phyloP scores from a whole-genome alignment of 1,284 basidiomycete genomes.

The Heterobasidion irregulare region DNA sequence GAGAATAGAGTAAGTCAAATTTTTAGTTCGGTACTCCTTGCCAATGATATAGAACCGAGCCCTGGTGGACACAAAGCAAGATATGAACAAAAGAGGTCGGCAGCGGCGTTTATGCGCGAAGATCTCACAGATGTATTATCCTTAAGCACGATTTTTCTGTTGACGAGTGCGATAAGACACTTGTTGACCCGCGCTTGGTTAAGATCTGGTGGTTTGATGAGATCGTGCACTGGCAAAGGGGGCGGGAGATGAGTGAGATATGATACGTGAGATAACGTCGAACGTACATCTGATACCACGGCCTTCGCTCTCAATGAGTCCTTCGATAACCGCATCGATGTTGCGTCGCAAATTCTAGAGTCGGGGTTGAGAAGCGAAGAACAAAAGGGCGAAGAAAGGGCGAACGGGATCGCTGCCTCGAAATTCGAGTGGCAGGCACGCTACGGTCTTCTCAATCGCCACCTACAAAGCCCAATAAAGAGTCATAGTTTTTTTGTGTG shows the following conservation, averaged over 20 bases:
- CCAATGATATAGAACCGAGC: neutral
- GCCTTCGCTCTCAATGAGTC: slow-evolving; percentile 48
- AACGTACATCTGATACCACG: slow-evolving; percentile 48
- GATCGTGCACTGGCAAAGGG: slow-evolving; percentile 55
- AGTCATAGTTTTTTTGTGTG: too few species aligned
- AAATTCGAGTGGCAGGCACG: slow-evolving; percentile 83
- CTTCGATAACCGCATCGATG: slow-evolving; percentile 73
- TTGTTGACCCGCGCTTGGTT: slow-evolving; percentile 89
- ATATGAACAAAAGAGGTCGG: too few species aligned
- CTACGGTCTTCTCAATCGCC: slow-evolving; percentile 67
- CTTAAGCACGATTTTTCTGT: slow-evolving; percentile 80
- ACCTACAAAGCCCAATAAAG: slow-evolving; percentile 26
- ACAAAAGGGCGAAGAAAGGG: slow-evolving; percentile 3
- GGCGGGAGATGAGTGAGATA: neutral
- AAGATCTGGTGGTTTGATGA: slow-evolving; percentile 76
- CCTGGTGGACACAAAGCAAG: neutral
- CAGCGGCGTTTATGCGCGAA: too few species aligned
- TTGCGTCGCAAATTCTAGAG: slow-evolving; percentile 61
- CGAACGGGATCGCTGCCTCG: slow-evolving; percentile 79
- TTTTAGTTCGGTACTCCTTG: neutral
- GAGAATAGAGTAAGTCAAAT: too few species aligned
- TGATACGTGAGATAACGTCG: neutral
- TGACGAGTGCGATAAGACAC: slow-evolving; percentile 85
- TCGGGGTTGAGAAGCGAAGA: neutral
- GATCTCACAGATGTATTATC: slow-evolving; percentile 53